Percentiles rank a stretch among this genome's conserved stretches.
These are phyloP conservation scores for Globisporangium takayamanum DNA, from an alignment of 352 stramenopile genomes.

Conservation along the genomic window DNA sequence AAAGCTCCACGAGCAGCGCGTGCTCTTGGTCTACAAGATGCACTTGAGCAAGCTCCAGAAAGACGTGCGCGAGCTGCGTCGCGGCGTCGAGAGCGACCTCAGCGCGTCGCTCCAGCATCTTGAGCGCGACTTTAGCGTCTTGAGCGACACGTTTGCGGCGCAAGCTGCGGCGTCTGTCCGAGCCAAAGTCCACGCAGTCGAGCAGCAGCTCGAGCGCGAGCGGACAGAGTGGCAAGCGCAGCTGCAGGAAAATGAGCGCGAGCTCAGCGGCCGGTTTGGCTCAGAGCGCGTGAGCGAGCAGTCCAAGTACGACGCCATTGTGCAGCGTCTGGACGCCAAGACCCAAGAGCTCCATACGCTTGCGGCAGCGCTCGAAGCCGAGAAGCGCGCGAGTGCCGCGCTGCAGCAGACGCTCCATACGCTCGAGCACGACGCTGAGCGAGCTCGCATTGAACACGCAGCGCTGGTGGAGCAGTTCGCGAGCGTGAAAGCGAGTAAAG, in stretches of 20 bases:
- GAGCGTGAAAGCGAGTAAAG: constrained; percentile 20
- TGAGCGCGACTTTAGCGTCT: constrained; percentile 22
- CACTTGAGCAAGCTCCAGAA: constrained; percentile 22
- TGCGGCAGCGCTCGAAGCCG: constrained; percentile 14
- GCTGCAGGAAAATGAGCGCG: constrained; percentile 42
- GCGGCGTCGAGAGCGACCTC: constrained; percentile 26
- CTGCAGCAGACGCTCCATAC: constrained; percentile 28
- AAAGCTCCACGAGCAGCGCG: constrained; percentile 21
- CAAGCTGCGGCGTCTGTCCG: constrained; percentile 17
- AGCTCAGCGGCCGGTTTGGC: constrained; percentile 36
- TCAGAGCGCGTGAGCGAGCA: constrained; percentile 48
- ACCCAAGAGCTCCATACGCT: constrained; percentile 27
- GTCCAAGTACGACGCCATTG: constrained; percentile 44
- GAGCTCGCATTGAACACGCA: constrained; percentile 24
- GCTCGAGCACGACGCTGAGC: constrained; percentile 32
- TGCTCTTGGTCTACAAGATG: constrained; percentile 21
- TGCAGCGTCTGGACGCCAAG: constrained; percentile 35
- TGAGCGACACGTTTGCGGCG: constrained; percentile 21
- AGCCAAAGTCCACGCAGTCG: constrained; percentile 15
- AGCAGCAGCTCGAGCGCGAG: constrained; percentile 26
- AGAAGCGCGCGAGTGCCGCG: constrained; percentile 21
- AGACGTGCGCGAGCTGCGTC: constrained; percentile 28
- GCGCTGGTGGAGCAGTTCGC: constrained; percentile 34
- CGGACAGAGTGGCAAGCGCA: constrained; percentile 35
- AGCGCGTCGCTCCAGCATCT: constrained; percentile 23